These are phyloP conservation scores for Saussurea involucrata DNA, from an alignment of 129 eudicot genomes.

Conservation along the genomic window DNA sequence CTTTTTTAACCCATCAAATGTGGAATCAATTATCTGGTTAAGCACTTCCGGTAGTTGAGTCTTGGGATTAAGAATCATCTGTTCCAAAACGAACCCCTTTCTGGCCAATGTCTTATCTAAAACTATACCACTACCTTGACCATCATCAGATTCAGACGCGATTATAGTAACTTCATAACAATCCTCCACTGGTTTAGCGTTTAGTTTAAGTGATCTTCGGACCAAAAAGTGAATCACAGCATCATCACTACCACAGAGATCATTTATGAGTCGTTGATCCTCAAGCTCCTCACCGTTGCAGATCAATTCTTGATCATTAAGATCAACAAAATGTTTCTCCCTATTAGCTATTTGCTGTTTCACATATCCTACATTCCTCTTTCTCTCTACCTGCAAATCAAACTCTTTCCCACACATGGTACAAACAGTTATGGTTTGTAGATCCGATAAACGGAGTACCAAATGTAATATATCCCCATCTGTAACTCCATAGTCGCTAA, in stretches of 20 bases:
- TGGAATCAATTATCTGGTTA: conserved; percentile 36
- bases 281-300: conserved; percentile 66
- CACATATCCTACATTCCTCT: conserved; percentile 57
- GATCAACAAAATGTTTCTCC: conserved; percentile 34
- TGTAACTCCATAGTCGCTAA: conserved; percentile 62
- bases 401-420: conserved; percentile 63
- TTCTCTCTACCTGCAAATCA: conserved; percentile 52
- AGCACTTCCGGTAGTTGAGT: conserved; percentile 38
- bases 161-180: conserved; percentile 50
- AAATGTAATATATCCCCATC: conserved; percentile 66
- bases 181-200: conserved; percentile 39
- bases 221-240: conserved; percentile 53
- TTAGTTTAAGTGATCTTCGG: conserved; percentile 53
- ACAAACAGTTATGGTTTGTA: conserved; percentile 52
- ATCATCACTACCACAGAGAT: conserved; percentile 41
- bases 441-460: conserved; percentile 56
- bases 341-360: conserved; percentile 54
- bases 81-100: conserved; percentile 36
- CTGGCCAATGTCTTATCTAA: neutral
- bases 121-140: conserved; percentile 5
- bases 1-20: conserved; percentile 43
- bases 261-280: conserved; percentile 48
- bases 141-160: conserved; percentile 28
- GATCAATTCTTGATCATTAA: conserved; percentile 41
- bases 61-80: conserved; percentile 39